Percentiles rank a stretch among this genome's conserved stretches.
phyloP scores from a whole-genome alignment of 2,329 filamentous ascomycete species.

The Capronia americana region DNA sequence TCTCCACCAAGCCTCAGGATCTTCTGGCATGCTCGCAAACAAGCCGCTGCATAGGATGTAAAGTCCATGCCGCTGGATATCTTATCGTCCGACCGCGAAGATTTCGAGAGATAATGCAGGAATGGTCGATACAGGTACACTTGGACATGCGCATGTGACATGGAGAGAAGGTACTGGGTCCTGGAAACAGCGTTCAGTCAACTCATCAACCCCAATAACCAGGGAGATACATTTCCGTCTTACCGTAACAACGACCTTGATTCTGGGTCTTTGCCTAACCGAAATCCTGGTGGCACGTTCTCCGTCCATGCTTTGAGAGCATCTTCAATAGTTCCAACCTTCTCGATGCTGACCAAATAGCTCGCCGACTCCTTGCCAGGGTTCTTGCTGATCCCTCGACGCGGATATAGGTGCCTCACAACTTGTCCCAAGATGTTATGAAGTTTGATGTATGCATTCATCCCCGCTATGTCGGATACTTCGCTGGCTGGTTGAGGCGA shows the following conservation, averaged over 20 bases:
- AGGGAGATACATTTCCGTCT: not conserved
- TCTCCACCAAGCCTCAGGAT: slow-evolving; percentile 9
- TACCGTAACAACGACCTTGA: slow-evolving; percentile 14
- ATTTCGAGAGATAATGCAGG: slow-evolving; percentile 14
- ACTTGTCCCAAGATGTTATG: slow-evolving; percentile 17
- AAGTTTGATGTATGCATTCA: slow-evolving; percentile 14
- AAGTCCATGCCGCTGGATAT: not conserved
- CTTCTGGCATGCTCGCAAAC: slow-evolving; percentile 14
- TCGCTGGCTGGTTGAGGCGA: slow-evolving; percentile 8
- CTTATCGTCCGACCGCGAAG: not conserved
- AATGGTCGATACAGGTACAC: slow-evolving; percentile 20
- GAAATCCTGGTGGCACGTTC: slow-evolving; percentile 12
- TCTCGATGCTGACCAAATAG: slow-evolving; percentile 16
- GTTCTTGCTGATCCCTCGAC: slow-evolving; percentile 10
- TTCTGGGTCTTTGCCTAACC: not conserved
- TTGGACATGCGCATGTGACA: slow-evolving; percentile 19
- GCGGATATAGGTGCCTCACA: slow-evolving; percentile 16
- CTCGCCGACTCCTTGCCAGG: slow-evolving; percentile 5
- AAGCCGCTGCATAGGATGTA: slow-evolving; percentile 10
- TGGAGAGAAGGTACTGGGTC: slow-evolving; percentile 15
- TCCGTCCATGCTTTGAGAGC: slow-evolving; percentile 13
- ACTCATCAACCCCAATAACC: not conserved
- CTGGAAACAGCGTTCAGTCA: not conserved
- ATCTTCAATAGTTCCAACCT: slow-evolving; percentile 11
- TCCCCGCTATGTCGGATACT: slow-evolving; percentile 8